A percentile compares a stretch with the other conserved stretches of the same genome.
Conservation (phyloP, 73 alveolate genomes). For the Tetrahymena thermophila region DNA sequence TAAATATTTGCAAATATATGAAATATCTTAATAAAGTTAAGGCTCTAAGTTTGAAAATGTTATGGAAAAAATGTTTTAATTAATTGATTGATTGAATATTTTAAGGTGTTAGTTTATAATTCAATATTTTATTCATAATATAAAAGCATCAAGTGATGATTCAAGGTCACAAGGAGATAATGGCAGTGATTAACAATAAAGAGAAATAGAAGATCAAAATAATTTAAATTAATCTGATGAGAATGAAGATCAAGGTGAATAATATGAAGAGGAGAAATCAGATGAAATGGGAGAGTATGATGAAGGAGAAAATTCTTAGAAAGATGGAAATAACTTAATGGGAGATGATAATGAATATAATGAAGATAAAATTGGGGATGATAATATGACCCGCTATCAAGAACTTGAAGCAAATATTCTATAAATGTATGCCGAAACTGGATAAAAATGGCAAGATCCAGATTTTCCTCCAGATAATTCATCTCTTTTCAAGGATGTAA, state of each 20-base stretch:
- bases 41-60: no score
- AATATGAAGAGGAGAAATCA: background rate
- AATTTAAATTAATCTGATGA: background rate
- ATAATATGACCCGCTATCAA: background rate
- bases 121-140: background rate
- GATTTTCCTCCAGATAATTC: constrained; percentile 72
- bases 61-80: no score
- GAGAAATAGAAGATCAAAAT: background rate
- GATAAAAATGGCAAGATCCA: constrained; percentile 61
- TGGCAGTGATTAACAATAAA: background rate
- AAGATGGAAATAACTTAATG: background rate
- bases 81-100: background rate
- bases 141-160: background rate
- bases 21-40: no score
- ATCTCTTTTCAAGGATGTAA: constrained; percentile 72
- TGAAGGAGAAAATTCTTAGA: background rate
- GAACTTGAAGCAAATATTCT: constrained; percentile 46
- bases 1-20: no score
- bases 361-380: background rate
- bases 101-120: background rate
- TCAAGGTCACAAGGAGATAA: background rate
- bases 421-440: constrained; percentile 48
- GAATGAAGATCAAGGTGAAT: background rate
- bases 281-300: background rate
- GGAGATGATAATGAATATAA: background rate